Evolutionary conservation across 768 basidiomycete genomes (phyloP).

Genomic region (Boletus subparvulus): DNA sequence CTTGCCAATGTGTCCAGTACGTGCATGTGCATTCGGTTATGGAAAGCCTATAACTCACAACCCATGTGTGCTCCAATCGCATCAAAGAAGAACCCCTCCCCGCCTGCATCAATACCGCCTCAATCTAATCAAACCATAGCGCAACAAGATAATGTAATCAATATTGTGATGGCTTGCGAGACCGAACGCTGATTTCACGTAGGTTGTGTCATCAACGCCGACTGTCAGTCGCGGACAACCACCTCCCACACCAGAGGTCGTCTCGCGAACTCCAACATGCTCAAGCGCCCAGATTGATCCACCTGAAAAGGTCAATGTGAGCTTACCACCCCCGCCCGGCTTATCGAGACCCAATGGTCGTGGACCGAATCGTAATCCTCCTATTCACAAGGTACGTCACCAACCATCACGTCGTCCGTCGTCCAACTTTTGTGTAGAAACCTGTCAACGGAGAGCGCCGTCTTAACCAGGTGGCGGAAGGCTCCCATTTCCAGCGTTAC

Average conservation of each 20-base stretch:
- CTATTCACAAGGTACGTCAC: neutral
- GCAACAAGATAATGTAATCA: slow-evolving; percentile 3
- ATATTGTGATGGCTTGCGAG: neutral
- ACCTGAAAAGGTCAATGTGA: neutral
- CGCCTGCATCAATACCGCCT: neutral
- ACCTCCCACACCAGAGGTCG: neutral
- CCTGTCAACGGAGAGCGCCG: neutral
- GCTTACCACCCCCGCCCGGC: slow-evolving; percentile 13
- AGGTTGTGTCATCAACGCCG: slow-evolving; percentile 7
- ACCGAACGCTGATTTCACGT: neutral
- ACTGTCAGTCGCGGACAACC: neutral
- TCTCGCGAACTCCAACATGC: neutral
- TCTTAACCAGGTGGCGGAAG: neutral
- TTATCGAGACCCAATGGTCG: neutral
- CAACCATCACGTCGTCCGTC: neutral
- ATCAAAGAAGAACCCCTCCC: neutral
- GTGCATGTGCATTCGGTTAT: neutral
- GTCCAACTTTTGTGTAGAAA: slow-evolving; percentile 4
- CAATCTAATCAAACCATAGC: neutral
- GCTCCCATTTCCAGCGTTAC: neutral
- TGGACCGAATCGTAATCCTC: neutral
- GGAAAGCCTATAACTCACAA: slow-evolving; percentile 1
- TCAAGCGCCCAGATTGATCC: neutral
- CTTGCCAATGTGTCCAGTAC: neutral
- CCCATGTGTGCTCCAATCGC: neutral